Percentiles rank a stretch among this genome's conserved stretches.
These are phyloP conservation scores for Chiua virens DNA, from an alignment of 768 basidiomycete species.

Conservation along the genomic window DNA sequence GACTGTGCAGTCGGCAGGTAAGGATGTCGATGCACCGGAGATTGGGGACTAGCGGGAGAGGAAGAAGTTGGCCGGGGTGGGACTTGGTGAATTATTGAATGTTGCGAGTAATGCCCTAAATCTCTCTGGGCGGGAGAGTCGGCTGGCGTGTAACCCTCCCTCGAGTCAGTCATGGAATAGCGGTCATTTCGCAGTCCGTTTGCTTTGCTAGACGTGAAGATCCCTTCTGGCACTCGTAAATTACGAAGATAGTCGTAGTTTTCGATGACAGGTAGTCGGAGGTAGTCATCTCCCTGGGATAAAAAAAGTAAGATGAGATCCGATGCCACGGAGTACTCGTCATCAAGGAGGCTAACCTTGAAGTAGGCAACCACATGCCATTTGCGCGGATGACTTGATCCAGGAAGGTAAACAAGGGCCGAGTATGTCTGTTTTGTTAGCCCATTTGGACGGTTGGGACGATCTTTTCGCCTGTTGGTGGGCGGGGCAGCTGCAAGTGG, in stretches of 20 bases:
- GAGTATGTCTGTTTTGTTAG: constrained; percentile 86
- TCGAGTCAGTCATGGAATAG: constrained; percentile 15
- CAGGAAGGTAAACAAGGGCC: constrained; percentile 67
- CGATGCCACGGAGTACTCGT: neutral
- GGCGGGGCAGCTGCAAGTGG: constrained; percentile 57
- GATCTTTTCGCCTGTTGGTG: constrained; percentile 68
- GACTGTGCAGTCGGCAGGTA: constrained; percentile 4
- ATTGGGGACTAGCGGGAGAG: constrained; percentile 11
- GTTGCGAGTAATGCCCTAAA: constrained; percentile 9
- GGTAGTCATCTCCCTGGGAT: constrained; percentile 66
- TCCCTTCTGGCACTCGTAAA: constrained; percentile 64
- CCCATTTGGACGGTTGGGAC: constrained; percentile 78
- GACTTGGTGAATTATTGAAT: constrained; percentile 11
- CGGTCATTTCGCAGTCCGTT: constrained; percentile 32
- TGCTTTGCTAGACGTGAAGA: constrained; percentile 73
- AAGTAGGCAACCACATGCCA: constrained; percentile 88
- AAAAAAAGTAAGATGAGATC: constrained; percentile 6
- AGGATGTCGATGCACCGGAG: constrained; percentile 12
- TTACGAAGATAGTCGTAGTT: constrained; percentile 71
- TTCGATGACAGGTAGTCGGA: constrained; percentile 68
- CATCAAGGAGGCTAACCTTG: constrained; percentile 46
- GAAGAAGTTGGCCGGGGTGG: constrained; percentile 12
- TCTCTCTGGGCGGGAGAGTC: constrained; percentile 9
- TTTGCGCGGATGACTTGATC: constrained; percentile 57
- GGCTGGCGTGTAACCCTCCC: constrained; percentile 11